Evolutionary conservation across 1,139 yeast species (phyloP).

Genomic region (Taiozyma sp.): DNA sequence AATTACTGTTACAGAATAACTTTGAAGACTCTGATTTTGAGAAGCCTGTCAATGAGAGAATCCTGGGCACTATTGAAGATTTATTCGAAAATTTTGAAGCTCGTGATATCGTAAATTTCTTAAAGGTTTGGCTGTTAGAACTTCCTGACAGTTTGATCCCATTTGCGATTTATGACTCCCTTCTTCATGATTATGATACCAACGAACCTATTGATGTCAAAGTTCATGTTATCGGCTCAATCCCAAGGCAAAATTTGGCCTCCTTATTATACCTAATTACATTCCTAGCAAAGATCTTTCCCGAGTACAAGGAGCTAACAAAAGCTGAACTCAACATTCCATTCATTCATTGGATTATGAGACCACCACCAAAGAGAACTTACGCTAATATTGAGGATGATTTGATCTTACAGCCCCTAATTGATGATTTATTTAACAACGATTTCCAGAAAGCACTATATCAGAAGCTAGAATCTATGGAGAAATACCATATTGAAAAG

Average conservation of each 20-base stretch:
- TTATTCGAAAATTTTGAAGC: slow-evolving; percentile 9
- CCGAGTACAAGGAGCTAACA: not conserved
- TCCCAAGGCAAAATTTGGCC: slow-evolving; percentile 26
- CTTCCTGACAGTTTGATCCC: slow-evolving; percentile 31
- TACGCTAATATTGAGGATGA: slow-evolving; percentile 10
- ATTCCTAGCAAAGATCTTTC: slow-evolving; percentile 10
- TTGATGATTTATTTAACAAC: slow-evolving; percentile 11
- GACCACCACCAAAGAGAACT: slow-evolving; percentile 16
- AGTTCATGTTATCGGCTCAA: slow-evolving; percentile 14
- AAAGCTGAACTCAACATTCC: slow-evolving; percentile 9
- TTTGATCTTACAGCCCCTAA: slow-evolving; percentile 4
- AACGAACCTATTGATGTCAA: slow-evolving; percentile 2
- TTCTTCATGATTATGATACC: slow-evolving; percentile 11
- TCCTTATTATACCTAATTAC: slow-evolving; percentile 15
- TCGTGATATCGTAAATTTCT: slow-evolving; percentile 20
- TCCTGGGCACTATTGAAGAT: slow-evolving; percentile 6
- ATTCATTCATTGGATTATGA: slow-evolving; percentile 17
- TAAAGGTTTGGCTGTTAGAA: slow-evolving; percentile 31
- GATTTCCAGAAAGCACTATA: slow-evolving; percentile 8
- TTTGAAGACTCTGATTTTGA: slow-evolving; percentile 2
- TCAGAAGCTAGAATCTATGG: slow-evolving; percentile 13
- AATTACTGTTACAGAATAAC: slow-evolving; percentile 5
- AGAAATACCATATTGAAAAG: slow-evolving; percentile 11
- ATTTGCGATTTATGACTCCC: slow-evolving; percentile 24
- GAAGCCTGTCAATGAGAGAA: not conserved